These are phyloP conservation scores for Debaryomyces psychrophilus DNA, from an alignment of 1,139 yeast species.

Conservation along the genomic window DNA sequence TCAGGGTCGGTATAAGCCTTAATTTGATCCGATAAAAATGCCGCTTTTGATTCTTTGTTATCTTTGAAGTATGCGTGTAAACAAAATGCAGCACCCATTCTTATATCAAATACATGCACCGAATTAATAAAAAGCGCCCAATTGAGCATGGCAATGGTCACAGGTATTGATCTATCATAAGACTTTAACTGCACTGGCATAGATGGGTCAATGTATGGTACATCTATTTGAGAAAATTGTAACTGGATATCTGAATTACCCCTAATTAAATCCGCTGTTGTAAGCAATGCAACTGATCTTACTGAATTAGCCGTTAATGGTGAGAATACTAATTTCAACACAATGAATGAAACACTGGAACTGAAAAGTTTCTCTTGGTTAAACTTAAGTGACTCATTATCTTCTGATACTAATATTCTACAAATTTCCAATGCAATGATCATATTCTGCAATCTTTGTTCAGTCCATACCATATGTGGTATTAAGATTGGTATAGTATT, in stretches of 20 bases:
- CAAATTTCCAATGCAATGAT: slow-evolving; percentile 72
- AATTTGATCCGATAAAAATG: slow-evolving; percentile 69
- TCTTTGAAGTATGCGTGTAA: slow-evolving; percentile 69
- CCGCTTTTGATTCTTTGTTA: slow-evolving; percentile 61
- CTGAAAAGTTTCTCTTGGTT: slow-evolving; percentile 68
- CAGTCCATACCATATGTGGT: slow-evolving; percentile 65
- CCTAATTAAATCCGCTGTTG: slow-evolving; percentile 76
- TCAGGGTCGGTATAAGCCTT: slow-evolving; percentile 41
- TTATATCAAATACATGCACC: slow-evolving; percentile 78
- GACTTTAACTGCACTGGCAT: slow-evolving; percentile 52
- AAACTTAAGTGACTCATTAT: slow-evolving; percentile 60
- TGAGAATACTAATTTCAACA: slow-evolving; percentile 71
- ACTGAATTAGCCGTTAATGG: slow-evolving; percentile 61
- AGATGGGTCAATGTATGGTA: slow-evolving; percentile 89
- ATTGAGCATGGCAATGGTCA: slow-evolving; percentile 70
- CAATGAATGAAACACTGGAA: slow-evolving; percentile 65
- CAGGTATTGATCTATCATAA: slow-evolving; percentile 55
- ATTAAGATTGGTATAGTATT: slow-evolving; percentile 20
- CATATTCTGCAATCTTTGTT: slow-evolving; percentile 70
- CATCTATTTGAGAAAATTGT: slow-evolving; percentile 79
- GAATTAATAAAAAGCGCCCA: slow-evolving; percentile 84
- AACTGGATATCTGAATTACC: slow-evolving; percentile 65
- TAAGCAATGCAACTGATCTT: slow-evolving; percentile 66
- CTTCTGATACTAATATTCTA: slow-evolving; percentile 72
- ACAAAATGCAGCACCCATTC: slow-evolving; percentile 71